phyloP scores from a whole-genome alignment of 257 asterid genomes.

The Cruciata laevipes region DNA sequence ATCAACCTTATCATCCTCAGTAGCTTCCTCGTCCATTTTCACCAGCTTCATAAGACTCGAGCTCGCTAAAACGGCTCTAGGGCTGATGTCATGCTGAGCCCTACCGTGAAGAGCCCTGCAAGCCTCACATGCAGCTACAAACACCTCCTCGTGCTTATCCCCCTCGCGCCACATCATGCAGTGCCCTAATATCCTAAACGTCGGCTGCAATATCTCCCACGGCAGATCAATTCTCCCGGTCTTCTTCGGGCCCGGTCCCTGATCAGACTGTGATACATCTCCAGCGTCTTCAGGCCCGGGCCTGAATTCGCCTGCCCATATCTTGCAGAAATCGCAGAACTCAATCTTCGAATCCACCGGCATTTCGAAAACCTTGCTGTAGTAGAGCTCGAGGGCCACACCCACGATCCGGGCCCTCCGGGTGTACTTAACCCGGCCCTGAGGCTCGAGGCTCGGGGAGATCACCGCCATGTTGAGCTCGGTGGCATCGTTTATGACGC shows the following conservation, averaged over 20 bases:
- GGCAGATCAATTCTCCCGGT: constrained; percentile 45
- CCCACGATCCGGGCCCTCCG: constrained; percentile 62
- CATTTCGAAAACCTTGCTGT: constrained; percentile 35
- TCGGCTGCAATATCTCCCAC: constrained; percentile 74
- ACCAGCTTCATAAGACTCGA: constrained; percentile 58
- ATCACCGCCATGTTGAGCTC: constrained; percentile 63
- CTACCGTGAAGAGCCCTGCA: constrained; percentile 49
- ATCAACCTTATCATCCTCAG: constrained; percentile 25
- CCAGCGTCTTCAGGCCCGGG: background rate
- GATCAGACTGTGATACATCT: background rate
- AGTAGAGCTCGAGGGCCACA: constrained; percentile 59
- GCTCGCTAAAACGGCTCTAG: constrained; percentile 66
- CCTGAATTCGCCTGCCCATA: constrained; percentile 45
- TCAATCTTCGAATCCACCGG: constrained; percentile 68
- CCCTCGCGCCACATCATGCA: constrained; percentile 47
- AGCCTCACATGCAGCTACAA: constrained; percentile 41
- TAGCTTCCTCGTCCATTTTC: constrained; percentile 19
- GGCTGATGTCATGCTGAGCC: constrained; percentile 56
- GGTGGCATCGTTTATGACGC: constrained; percentile 33
- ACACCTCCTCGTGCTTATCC: constrained; percentile 26
- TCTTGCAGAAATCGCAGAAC: constrained; percentile 57
- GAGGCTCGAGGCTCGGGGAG: constrained; percentile 57
- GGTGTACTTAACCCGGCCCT: constrained; percentile 57
- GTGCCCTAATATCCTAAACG: constrained; percentile 66
- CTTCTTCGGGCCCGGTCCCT: constrained; percentile 1